phyloP scores from a whole-genome alignment of 148 eudicot species.

The Camellia japonica region DNA sequence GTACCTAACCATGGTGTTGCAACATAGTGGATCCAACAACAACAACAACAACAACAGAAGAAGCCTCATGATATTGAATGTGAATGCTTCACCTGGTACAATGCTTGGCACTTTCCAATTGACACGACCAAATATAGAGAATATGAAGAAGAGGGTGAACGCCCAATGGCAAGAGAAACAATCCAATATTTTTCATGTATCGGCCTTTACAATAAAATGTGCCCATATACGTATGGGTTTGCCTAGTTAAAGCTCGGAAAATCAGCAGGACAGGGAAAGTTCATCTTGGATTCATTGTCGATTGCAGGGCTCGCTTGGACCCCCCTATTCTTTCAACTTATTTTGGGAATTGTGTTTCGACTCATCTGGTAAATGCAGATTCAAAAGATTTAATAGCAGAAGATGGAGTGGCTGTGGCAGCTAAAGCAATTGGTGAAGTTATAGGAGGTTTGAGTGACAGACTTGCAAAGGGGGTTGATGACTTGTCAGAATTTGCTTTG shows the following conservation, averaged over 20 bases:
- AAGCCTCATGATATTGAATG: too few species aligned
- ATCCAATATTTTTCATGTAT: not conserved
- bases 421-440: not conserved
- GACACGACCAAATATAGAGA: too few species aligned
- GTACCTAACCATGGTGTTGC: too few species aligned
- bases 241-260: constrained; percentile 8
- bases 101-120: too few species aligned
- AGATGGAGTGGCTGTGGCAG: constrained; percentile 11
- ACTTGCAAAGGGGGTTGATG: not conserved
- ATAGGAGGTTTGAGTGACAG: not conserved
- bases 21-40: too few species aligned
- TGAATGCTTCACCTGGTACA: too few species aligned
- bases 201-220: constrained; percentile 6
- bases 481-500: too few species aligned
- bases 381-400: not conserved
- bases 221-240: constrained; percentile 19
- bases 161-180: too few species aligned
- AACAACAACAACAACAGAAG: too few species aligned
- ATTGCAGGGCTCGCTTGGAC: constrained; percentile 21
- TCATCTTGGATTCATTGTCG: not conserved
- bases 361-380: too few species aligned
- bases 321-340: too few species aligned
- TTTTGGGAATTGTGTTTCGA: not conserved
- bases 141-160: too few species aligned
- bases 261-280: not conserved